phyloP scores from a whole-genome alignment of 176 grass and related monocot genomes.

The Luzula sylvatica region DNA sequence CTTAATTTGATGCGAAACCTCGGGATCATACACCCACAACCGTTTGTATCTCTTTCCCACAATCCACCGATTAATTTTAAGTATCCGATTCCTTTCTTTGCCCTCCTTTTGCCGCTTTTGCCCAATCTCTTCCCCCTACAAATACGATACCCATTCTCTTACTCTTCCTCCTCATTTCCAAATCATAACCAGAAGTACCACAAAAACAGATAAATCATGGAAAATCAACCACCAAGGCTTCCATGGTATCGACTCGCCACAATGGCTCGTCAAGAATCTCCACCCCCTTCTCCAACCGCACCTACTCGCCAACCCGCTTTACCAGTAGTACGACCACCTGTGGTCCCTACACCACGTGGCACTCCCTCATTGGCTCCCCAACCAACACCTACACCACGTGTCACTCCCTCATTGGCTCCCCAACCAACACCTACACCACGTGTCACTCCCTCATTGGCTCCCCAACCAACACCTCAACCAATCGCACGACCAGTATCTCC shows the following conservation, averaged over 20 bases:
- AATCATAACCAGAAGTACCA: background rate
- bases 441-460: background rate
- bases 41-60: slow-evolving; percentile 18
- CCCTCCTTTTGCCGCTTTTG: background rate
- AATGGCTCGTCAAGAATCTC: background rate
- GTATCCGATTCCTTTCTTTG: slow-evolving; percentile 26
- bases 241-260: slow-evolving; percentile 32
- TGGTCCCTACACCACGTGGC: background rate
- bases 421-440: background rate
- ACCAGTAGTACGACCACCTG: background rate
- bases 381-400: background rate
- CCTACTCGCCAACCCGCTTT: background rate
- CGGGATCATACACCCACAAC: background rate
- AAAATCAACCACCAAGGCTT: slow-evolving; percentile 19
- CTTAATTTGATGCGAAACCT: slow-evolving; percentile 39
- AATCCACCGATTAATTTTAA: background rate
- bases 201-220: slow-evolving; percentile 17
- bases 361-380: background rate
- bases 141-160: slow-evolving; percentile 17
- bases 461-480: background rate
- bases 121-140: slow-evolving; percentile 14
- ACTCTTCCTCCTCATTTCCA: background rate
- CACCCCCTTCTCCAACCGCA: background rate
- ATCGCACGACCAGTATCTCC: background rate
- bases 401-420: background rate